These are phyloP conservation scores for Raffaelea arxii DNA, from an alignment of 2,329 filamentous ascomycete species.

Conservation along the genomic window DNA sequence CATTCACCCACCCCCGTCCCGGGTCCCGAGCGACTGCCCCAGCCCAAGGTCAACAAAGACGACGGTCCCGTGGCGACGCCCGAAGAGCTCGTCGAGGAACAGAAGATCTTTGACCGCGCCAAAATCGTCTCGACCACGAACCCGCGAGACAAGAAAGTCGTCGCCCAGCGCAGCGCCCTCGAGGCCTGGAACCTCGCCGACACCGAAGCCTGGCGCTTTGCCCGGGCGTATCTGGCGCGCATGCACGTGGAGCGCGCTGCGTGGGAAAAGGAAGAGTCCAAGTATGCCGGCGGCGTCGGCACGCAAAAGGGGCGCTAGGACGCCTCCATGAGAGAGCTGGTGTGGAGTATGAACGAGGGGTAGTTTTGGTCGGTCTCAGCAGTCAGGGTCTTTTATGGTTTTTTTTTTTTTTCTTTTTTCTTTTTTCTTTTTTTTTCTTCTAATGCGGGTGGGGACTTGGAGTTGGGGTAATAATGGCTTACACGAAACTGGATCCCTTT, in stretches of 20 bases:
- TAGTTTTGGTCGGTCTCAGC: too few species aligned
- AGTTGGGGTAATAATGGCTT: too few species aligned
- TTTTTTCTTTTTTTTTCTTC: neutral
- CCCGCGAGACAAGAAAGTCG: constrained; percentile 30
- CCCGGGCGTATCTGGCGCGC: constrained; percentile 56
- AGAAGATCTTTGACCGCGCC: constrained; percentile 36
- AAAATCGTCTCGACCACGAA: constrained; percentile 35
- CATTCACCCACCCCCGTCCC: constrained; percentile 49
- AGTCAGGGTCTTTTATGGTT: too few species aligned
- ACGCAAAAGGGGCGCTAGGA: constrained; percentile 29
- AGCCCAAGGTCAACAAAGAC: constrained; percentile 34
- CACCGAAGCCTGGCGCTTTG: constrained; percentile 69
- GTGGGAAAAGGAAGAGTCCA: constrained; percentile 63
- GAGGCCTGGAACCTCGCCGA: constrained; percentile 63
- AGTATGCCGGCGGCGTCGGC: constrained; percentile 53
- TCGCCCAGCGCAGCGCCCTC: constrained; percentile 41
- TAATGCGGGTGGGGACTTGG: too few species aligned
- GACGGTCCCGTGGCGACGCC: constrained; percentile 41
- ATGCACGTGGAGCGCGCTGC: constrained; percentile 50
- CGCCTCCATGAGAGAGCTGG: too few species aligned
- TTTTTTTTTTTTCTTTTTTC: neutral
- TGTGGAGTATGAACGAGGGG: too few species aligned
- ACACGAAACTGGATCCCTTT: too few species aligned
- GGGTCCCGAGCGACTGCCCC: constrained; percentile 45
- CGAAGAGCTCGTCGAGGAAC: constrained; percentile 45